Evolutionary conservation across 495 filamentous ascomycete species (phyloP).

Genomic region (Pyrenopolyporus hunteri): DNA sequence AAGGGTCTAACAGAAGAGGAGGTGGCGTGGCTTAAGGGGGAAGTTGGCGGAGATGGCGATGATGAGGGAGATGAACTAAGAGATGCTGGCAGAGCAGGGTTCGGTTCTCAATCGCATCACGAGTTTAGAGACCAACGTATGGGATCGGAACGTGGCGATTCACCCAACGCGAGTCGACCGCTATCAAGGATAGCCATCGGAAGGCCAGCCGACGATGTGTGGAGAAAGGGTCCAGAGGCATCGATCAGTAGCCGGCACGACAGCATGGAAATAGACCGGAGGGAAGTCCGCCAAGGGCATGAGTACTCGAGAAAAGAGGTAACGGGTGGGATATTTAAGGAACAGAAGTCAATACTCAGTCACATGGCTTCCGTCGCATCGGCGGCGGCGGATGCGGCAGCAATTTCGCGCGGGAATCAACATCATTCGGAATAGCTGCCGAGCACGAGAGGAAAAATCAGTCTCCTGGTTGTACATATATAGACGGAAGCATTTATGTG

Average conservation of each 20-base stretch:
- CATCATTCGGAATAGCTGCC: slow-evolving; percentile 26
- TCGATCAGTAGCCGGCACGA: slow-evolving; percentile 27
- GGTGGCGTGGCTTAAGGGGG: slow-evolving; percentile 47
- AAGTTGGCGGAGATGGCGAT: slow-evolving; percentile 32
- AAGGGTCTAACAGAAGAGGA: slow-evolving; percentile 76
- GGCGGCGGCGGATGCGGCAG: slow-evolving; percentile 41
- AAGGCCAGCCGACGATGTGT: slow-evolving; percentile 38
- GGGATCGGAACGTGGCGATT: slow-evolving; percentile 31
- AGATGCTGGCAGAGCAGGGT: slow-evolving; percentile 26
- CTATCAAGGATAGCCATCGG: slow-evolving; percentile 38
- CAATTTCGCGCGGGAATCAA: slow-evolving; percentile 33
- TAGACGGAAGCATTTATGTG: not conserved
- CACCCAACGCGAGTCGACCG: slow-evolving; percentile 20
- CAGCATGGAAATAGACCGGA: slow-evolving; percentile 38
- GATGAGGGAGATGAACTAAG: slow-evolving; percentile 39
- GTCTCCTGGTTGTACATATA: slow-evolving; percentile 19
- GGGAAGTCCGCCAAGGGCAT: slow-evolving; percentile 29
- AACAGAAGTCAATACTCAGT: slow-evolving; percentile 37
- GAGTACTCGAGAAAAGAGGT: slow-evolving; percentile 32
- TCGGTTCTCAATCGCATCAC: slow-evolving; percentile 22
- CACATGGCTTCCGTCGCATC: slow-evolving; percentile 43
- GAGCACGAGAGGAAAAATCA: not conserved
- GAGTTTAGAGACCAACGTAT: slow-evolving; percentile 31
- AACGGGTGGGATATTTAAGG: slow-evolving; percentile 15
- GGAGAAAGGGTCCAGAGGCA: slow-evolving; percentile 38